These are phyloP conservation scores for Blastobotrys proliferans DNA, from an alignment of 1,139 yeast genomes.

Conservation along the genomic window DNA sequence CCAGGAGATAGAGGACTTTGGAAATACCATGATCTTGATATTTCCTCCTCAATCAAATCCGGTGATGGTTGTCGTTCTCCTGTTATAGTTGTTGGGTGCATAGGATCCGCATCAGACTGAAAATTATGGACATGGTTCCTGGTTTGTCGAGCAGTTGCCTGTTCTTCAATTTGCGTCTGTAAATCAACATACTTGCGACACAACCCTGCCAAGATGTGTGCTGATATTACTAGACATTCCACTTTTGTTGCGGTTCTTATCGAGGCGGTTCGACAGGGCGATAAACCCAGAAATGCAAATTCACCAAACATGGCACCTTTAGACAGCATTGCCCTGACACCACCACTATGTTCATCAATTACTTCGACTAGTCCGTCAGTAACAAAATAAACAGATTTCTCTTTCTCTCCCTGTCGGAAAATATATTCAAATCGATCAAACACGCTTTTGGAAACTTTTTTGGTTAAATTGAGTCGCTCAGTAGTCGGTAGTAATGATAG, in stretches of 20 bases:
- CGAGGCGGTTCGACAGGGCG: conserved; percentile 55
- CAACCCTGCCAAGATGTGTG: conserved; percentile 48
- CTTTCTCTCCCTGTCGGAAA: conserved; percentile 54
- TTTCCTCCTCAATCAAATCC: not conserved
- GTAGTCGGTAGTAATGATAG: conserved; percentile 11
- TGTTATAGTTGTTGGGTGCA: not conserved
- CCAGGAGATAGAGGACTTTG: no score
- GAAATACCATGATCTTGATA: no score
- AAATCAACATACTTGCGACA: conserved; percentile 57
- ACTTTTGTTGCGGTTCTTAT: conserved; percentile 58
- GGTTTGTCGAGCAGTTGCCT: conserved; percentile 39
- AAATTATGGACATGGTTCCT: conserved; percentile 10
- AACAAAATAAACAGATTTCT: conserved; percentile 62
- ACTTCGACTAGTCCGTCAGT: conserved; percentile 71
- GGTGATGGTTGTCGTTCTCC: not conserved
- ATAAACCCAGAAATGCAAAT: conserved; percentile 58
- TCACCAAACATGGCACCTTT: conserved; percentile 73
- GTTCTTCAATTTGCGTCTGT: conserved; percentile 53
- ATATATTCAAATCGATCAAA: conserved; percentile 44
- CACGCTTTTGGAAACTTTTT: not conserved
- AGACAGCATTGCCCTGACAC: conserved; percentile 53
- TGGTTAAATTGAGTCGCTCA: conserved; percentile 6
- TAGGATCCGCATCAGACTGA: conserved; percentile 5
- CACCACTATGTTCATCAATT: conserved; percentile 40
- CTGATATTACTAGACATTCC: conserved; percentile 56